Conservation (phyloP, 2,329 filamentous ascomycete genomes). For the Diaporthe citriasiana region DNA sequence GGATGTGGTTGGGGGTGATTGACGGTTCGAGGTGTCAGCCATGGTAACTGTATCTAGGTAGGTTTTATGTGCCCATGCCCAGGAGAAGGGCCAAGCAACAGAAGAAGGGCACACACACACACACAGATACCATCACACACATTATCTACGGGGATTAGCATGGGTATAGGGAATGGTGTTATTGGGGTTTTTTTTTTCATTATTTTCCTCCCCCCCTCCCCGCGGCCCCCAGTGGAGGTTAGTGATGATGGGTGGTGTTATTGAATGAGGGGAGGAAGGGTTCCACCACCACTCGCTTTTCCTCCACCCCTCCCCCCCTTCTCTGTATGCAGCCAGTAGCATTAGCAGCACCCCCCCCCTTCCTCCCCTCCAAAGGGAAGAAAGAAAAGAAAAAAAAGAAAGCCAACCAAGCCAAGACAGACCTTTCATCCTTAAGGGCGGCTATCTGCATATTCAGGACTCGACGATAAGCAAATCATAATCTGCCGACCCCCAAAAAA, state of each 20-base stretch:
- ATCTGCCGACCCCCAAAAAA: constrained; percentile 2
- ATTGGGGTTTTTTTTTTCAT: not conserved
- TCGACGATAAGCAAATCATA: constrained; percentile 34
- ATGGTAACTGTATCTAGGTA: constrained; percentile 9
- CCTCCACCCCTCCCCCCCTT: not conserved
- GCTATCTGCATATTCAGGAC: constrained; percentile 41
- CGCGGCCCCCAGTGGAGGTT: too few relatives aligned
- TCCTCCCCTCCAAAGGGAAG: not conserved
- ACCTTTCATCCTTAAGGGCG: constrained; percentile 32
- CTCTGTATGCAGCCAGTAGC: not conserved
- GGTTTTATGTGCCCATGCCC: not conserved
- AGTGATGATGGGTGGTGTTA: not conserved
- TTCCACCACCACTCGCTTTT: too few relatives aligned
- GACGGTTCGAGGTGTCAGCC: not conserved
- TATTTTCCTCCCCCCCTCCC: not conserved
- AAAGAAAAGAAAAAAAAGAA: not conserved
- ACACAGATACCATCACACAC: not conserved
- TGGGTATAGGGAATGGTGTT: not conserved
- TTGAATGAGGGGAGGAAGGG: not conserved
- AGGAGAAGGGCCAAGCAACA: constrained; percentile 20
- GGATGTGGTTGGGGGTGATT: too few relatives aligned
- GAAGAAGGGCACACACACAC: not conserved
- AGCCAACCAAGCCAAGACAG: not conserved
- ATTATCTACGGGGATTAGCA: not conserved
- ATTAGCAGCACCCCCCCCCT: not conserved